Evolutionary conservation across 192 early-diverging fungal genomes (phyloP).

Genomic region (Gigaspora rosea): DNA sequence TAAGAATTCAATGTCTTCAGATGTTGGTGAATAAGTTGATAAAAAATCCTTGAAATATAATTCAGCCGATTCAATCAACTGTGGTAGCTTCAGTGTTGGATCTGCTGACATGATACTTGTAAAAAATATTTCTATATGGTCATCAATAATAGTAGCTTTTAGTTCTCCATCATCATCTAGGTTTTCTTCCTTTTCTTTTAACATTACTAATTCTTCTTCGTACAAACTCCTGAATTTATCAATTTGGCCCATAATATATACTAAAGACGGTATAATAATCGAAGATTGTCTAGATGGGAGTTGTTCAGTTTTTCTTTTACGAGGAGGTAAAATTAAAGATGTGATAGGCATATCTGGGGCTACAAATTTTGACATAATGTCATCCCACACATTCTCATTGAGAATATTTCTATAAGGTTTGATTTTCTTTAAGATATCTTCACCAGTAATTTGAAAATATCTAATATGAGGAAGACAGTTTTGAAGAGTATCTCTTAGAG

Average conservation of each 20-base stretch:
- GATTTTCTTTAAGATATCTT: too few relatives aligned
- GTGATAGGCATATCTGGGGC: too few relatives aligned
- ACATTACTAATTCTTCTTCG: constrained; percentile 9
- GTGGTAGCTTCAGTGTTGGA: background rate
- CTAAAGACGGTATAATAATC: constrained; percentile 30
- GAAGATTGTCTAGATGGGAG: too few relatives aligned
- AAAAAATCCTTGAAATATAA: constrained; percentile 32
- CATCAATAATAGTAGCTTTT: background rate
- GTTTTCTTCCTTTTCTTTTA: constrained; percentile 20
- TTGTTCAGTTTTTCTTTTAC: too few relatives aligned
- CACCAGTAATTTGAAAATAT: too few relatives aligned
- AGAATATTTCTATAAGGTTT: too few relatives aligned
- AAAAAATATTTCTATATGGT: background rate
- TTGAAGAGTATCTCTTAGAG: too few relatives aligned
- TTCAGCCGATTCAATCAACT: background rate
- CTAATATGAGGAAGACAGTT: too few relatives aligned
- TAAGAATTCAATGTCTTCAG: background rate
- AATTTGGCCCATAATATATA: constrained; percentile 28
- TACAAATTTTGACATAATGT: too few relatives aligned
- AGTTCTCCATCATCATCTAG: constrained; percentile 21
- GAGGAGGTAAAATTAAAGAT: too few relatives aligned
- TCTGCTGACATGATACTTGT: background rate
- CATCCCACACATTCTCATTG: too few relatives aligned
- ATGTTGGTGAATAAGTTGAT: background rate
- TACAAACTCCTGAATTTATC: constrained; percentile 13